These are phyloP conservation scores for Saitozyma podzolica DNA, from an alignment of 768 basidiomycete genomes.

Conservation along the genomic window DNA sequence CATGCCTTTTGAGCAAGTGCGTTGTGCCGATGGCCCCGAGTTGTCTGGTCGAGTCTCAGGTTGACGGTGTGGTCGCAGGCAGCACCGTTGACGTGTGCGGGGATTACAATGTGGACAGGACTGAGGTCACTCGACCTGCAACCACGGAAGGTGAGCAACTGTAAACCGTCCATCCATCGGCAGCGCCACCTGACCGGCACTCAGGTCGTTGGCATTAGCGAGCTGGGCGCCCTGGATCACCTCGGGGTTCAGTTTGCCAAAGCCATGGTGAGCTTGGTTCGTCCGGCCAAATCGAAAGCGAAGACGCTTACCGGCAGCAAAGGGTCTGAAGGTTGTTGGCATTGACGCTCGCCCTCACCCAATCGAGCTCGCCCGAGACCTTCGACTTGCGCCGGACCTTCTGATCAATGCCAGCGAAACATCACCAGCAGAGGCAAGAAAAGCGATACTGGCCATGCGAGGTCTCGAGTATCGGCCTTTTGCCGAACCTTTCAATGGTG, in stretches of 20 bases:
- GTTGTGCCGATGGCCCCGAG: background rate
- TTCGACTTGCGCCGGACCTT: constrained; percentile 16
- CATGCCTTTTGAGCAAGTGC: constrained; percentile 8
- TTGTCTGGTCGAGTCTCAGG: background rate
- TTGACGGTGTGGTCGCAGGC: constrained; percentile 12
- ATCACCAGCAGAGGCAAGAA: constrained; percentile 7
- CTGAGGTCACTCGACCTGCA: no score
- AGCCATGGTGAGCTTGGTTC: constrained; percentile 15
- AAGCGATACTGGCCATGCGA: constrained; percentile 16
- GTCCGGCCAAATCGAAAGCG: background rate
- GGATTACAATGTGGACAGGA: constrained; percentile 18
- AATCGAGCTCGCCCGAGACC: constrained; percentile 7
- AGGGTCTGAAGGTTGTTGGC: constrained; percentile 27
- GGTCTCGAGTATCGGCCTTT: background rate
- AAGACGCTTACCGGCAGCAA: background rate
- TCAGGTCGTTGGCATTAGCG: constrained; percentile 23
- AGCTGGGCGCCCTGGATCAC: constrained; percentile 22
- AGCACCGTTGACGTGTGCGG: constrained; percentile 29
- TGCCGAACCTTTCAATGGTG: constrained; percentile 2
- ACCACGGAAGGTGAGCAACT: no score
- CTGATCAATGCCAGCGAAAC: constrained; percentile 17
- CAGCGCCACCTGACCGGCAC: no score
- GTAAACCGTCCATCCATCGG: no score
- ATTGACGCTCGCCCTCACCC: constrained; percentile 23
- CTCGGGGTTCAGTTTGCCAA: constrained; percentile 30